Evolutionary conservation across 768 basidiomycete genomes (phyloP).

Genomic region (Mycena floridula): DNA sequence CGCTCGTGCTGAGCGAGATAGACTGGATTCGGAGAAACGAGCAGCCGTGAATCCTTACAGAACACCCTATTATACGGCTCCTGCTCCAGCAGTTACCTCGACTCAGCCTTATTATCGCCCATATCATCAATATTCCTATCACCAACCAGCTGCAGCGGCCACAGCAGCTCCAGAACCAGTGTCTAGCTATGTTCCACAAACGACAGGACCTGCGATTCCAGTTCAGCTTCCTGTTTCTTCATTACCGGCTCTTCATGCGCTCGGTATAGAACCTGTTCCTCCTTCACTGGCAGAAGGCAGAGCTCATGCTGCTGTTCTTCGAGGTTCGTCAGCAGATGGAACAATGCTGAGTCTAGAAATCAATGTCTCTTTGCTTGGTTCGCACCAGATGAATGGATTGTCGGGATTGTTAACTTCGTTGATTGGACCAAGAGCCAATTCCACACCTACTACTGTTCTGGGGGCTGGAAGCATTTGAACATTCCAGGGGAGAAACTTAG

Average conservation of each 20-base stretch:
- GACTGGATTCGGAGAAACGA: slow-evolving; percentile 65
- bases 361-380: slow-evolving; percentile 67
- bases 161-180: slow-evolving; percentile 19
- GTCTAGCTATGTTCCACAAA: slow-evolving; percentile 27
- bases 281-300: slow-evolving; percentile 48
- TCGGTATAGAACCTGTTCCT: slow-evolving; percentile 71
- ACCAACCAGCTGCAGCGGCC: slow-evolving; percentile 37
- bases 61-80: slow-evolving; percentile 30
- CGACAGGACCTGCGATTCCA: slow-evolving; percentile 43
- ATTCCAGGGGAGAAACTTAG: too few species aligned
- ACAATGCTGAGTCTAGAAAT: slow-evolving; percentile 72
- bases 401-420: slow-evolving; percentile 67
- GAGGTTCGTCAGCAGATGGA: slow-evolving; percentile 66
- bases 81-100: slow-evolving; percentile 21
- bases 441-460: not conserved
- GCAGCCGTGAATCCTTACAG: slow-evolving; percentile 36
- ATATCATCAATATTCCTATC: slow-evolving; percentile 62
- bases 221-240: slow-evolving; percentile 69
- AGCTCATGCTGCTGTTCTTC: slow-evolving; percentile 71
- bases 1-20: slow-evolving; percentile 60
- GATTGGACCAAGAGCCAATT: slow-evolving; percentile 39
- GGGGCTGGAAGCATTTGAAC: too few species aligned
- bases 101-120: slow-evolving; percentile 51
- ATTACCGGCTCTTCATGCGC: slow-evolving; percentile 55
- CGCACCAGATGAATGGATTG: slow-evolving; percentile 71